Base-by-base conservation (phyloP, 768 basidiomycete species). In the Termitomyces heimii region DNA sequence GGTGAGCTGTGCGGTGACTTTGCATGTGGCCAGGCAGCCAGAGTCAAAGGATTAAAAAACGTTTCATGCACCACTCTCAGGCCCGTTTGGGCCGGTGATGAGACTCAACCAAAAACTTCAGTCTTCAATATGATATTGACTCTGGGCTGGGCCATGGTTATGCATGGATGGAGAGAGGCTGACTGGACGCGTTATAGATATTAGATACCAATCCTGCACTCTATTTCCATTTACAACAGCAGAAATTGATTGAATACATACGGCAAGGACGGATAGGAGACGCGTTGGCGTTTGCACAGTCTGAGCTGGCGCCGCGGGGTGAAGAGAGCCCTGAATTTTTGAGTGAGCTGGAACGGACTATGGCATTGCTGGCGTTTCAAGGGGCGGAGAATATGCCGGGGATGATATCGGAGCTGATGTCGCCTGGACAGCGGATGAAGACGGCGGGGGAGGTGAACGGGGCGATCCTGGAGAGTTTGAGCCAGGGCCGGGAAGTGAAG, bases 31-130 rank as follows among this genome's bases (percentile, higher is more conserved):
- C 45, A 32, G 40, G 34, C 60, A 56, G 50, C 58, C 51, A 57
- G 68, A 52, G 61, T 67, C 70, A 75, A 71, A 91, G 77, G 94
- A 96, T 96, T 94, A 88, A 76, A 44, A n/a, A 92, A 65, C 67
- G 70, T 83, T 88, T 89, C 92, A 97, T 97, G 95, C 94, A 97
- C 95, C 94, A 96, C 93, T 87, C 94, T 83, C 79, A 97, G 85
- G 76, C 85, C 74, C 67, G 28, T 16, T 67, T 70, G 55, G 83
- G 89, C 83, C 88, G 79, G 75, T 94, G 94, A 91, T 87, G 94
- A 95, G 71, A 84, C 66, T 70, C 64, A 78, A 82, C 72, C 78
- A 79, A 84, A 87, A 88, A 87, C 88, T 92, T 90, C 89, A 91
- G 90, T 92, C 89, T 92, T 92, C 88, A 92, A 92, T 88, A 92